Base-by-base conservation (phyloP, 1,284 basidiomycete species). In the Austropuccinia psidii region DNA sequence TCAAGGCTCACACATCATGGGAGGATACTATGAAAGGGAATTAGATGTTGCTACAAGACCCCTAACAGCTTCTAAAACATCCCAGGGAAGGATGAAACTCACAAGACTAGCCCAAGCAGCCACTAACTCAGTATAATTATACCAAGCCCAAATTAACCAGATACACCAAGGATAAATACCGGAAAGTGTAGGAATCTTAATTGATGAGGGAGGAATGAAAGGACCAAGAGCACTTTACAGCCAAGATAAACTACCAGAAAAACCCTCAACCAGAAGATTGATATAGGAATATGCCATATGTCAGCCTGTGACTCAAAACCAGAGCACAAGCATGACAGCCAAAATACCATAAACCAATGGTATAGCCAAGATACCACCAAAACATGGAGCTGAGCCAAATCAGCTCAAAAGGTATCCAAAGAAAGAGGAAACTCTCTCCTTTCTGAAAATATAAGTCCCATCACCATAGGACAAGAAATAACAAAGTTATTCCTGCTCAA, bases 11-110 rank as follows among this genome's bases (percentile, higher is more conserved):
- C n/a, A n/a, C 52, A 62, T 62, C 11, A 62, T 62, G 60, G 37
- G 60, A 7, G 39, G 60, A 45, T 62, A 45, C 45, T 35, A 62
- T 62, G 60, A 62, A 45, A 62, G 60, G 27, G 35, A 62, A 27
- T 45, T 62, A 27, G 37, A 17, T 5, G n/a, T 21, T 7, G n/a
- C 19, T 19, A 43, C 60, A 43, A 62, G 60, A 45, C 60, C 60
- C 6, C 41, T 62, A 6, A 62, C 58, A 39, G 43, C 31, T 62
- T 62, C 43, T 62, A 37, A 62, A 8, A 62, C 37, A 17, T 15
- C 58, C n/a, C 24, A 41, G 17, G 58, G 58, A 27, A n/a, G 33
- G 9, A 15, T 41, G 11, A 24, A 43, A 43, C 58, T 62, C 13
- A 62, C 58, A 29, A 39, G 58, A 39, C 29, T 62, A 43, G 33